Conservation (phyloP, 352 stramenopile genomes). For the Phytophthora sojae region DNA sequence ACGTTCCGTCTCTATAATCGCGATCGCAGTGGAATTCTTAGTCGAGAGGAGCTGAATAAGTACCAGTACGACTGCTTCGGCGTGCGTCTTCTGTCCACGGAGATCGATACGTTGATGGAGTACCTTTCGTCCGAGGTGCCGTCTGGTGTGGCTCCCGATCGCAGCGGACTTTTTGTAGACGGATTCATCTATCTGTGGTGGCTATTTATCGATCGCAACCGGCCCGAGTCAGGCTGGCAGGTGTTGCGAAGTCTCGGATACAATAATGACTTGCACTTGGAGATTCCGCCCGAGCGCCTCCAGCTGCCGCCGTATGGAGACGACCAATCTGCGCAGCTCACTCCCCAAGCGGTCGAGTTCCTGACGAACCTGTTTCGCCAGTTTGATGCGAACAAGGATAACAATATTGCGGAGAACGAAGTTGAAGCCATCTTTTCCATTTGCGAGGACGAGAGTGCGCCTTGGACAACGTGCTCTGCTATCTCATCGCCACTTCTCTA, state of each 20-base stretch:
- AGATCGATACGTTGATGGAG: constrained; percentile 91
- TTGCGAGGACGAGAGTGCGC: constrained; percentile 69
- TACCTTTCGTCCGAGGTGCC: constrained; percentile 74
- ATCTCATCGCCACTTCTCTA: constrained; percentile 66
- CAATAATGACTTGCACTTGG: constrained; percentile 81
- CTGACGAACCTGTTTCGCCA: constrained; percentile 80
- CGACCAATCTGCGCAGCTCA: constrained; percentile 84
- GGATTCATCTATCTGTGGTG: constrained; percentile 89
- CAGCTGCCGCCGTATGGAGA: constrained; percentile 63
- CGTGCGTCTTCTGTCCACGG: constrained; percentile 74
- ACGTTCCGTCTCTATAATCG: constrained; percentile 88
- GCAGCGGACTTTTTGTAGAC: constrained; percentile 72
- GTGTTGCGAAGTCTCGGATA: constrained; percentile 84
- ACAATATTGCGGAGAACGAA: constrained; percentile 71
- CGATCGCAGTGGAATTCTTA: constrained; percentile 83
- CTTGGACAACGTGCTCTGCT: constrained; percentile 74
- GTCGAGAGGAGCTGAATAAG: constrained; percentile 87
- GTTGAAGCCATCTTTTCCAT: constrained; percentile 88
- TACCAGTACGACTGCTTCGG: constrained; percentile 92
- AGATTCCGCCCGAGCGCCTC: constrained; percentile 75
- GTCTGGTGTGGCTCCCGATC: constrained; percentile 70
- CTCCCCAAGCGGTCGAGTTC: constrained; percentile 70
- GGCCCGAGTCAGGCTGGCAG: constrained; percentile 90
- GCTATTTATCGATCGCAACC: constrained; percentile 90
- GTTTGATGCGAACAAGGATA: constrained; percentile 88